phyloP scores from a whole-genome alignment of 2,329 filamentous ascomycete species.

The Hypoxylon sp. region DNA sequence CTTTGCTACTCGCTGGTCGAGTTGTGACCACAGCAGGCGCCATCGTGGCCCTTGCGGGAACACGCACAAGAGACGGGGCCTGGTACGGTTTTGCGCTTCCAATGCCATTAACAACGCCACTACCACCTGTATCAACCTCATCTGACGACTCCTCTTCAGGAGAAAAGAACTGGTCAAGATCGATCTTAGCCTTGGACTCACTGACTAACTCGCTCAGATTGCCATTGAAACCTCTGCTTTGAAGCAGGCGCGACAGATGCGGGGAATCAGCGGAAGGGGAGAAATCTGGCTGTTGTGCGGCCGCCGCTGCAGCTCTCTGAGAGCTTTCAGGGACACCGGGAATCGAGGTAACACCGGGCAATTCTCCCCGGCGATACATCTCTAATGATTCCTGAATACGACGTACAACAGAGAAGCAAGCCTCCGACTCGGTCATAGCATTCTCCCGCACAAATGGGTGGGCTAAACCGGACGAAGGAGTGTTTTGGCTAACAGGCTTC shows the following conservation, averaged over 20 bases:
- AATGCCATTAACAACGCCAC: constrained; percentile 56
- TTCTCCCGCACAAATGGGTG: constrained; percentile 73
- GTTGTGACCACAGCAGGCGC: constrained; percentile 62
- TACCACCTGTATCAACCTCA: constrained; percentile 60
- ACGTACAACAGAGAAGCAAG: constrained; percentile 62
- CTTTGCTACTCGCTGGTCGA: constrained; percentile 71
- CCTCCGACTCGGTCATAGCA: constrained; percentile 65
- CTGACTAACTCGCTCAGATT: constrained; percentile 70
- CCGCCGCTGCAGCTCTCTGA: constrained; percentile 43
- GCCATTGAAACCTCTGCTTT: constrained; percentile 70
- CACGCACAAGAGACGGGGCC: constrained; percentile 59
- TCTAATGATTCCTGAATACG: constrained; percentile 68
- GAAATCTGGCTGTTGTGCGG: constrained; percentile 57
- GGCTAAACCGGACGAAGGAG: constrained; percentile 64
- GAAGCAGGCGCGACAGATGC: constrained; percentile 75
- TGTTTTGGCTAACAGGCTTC: constrained; percentile 49
- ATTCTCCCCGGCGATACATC: constrained; percentile 65
- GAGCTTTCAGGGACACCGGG: constrained; percentile 52
- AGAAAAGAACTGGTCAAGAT: constrained; percentile 64
- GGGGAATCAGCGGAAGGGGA: constrained; percentile 71
- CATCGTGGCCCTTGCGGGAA: constrained; percentile 70
- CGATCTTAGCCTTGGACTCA: constrained; percentile 69
- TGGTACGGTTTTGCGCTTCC: constrained; percentile 59
- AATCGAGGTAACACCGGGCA: constrained; percentile 63
- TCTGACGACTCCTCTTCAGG: constrained; percentile 67